Percentiles rank a stretch among this genome's conserved stretches.
These are phyloP conservation scores for Tieghemiomyces parasiticus DNA, from an alignment of 192 early-diverging fungal genomes.

Conservation along the genomic window DNA sequence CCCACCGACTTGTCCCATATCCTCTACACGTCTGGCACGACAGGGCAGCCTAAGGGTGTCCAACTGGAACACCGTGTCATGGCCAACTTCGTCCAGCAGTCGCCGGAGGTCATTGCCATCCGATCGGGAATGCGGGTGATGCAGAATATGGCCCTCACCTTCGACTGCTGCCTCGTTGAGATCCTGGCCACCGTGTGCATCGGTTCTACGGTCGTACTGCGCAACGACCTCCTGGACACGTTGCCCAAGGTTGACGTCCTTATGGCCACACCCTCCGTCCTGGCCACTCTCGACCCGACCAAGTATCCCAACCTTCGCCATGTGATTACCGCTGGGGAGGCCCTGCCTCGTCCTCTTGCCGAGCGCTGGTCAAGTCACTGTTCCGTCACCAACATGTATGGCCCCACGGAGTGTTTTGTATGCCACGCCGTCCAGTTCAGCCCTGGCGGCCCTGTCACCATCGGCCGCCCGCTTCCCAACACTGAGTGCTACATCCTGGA, in stretches of 20 bases:
- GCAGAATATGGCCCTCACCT: not conserved
- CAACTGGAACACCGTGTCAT: not conserved
- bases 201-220: not conserved
- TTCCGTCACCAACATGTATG: not conserved
- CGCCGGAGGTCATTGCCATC: not conserved
- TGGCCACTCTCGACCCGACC: not conserved
- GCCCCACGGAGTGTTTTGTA: not conserved
- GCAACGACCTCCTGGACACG: not conserved
- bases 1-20: not conserved
- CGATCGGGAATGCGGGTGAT: not conserved
- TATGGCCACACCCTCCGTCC: not conserved
- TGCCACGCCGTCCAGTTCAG: not conserved
- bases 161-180: not conserved
- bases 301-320: not conserved
- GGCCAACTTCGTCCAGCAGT: not conserved
- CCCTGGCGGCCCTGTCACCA: constrained; percentile 7
- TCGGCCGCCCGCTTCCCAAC: constrained; percentile 15
- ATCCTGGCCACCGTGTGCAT: not conserved
- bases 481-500: constrained; percentile 17
- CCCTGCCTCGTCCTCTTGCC: not conserved
- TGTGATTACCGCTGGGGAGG: not conserved
- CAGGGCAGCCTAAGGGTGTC: not conserved
- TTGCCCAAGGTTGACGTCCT: not conserved
- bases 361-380: not conserved
- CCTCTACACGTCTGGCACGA: not conserved